Evolutionary conservation across 495 filamentous ascomycete species (phyloP), one percentile per base, ranked within the genome.

Genomic region (Cercophora scortea): DNA sequence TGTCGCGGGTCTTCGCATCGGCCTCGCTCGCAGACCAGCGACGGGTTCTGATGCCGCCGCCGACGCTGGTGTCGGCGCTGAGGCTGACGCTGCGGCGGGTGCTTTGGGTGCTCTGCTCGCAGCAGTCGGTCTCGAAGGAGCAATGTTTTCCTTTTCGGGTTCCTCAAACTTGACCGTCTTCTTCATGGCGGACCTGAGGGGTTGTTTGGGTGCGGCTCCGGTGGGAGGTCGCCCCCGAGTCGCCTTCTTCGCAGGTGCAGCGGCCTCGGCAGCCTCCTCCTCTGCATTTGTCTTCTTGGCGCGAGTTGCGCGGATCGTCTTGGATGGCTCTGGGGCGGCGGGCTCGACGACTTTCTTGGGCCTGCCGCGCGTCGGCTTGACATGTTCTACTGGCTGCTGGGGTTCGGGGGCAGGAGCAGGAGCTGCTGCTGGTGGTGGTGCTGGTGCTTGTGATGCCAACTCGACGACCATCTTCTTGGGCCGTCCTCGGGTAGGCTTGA

Each of bases 141-240:
- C 48, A 9, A 77, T 55, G 46, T 81, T 80, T 59, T 81, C 78
- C 57, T 81, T 79, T 61, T 79, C 76, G 1, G 77, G 75, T 50
- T 79, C 78, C 58, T 79, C 66, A 56, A 81, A 81, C 43, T 71
- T 78, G 54, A 81, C 78, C 1, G 70, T 71, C 64, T 81, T 81
- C 67, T 78, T 81, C 18, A 67, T 42, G 7, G 56, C 34, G 15
- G 71, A 62, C 47, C 71, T 73, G 12, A 66, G 62, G 13, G 65
- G 57, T 11, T 61, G 36, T 15, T 54, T 56, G n/a, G 60, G 56
- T 15, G 61, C 57, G 8, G 64, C 45, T 34, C 57, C 56, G 35
- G 62, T 53, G 13, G 67, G 55, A 19, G 68, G 59, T 3, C 72
- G 72, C 17, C 68, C 60, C 32, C 74, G 71, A 13, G 63, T 65